Evolutionary conservation across 805 yeast species (phyloP).

Genomic region (Wickerhamomyces queroliae): DNA sequence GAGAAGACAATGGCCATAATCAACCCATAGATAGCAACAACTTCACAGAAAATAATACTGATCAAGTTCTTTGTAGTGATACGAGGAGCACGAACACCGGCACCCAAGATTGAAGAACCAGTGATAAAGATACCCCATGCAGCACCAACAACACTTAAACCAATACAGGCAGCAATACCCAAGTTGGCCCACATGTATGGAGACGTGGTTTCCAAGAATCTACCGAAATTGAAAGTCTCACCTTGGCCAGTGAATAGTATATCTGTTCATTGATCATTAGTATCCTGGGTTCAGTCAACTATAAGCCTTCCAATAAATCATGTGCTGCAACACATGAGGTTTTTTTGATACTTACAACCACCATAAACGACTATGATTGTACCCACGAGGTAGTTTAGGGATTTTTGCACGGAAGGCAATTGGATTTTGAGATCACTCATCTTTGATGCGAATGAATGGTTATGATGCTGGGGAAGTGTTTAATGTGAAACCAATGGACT

Average conservation of each 20-base stretch:
- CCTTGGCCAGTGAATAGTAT: constrained; percentile 85
- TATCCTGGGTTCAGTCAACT: neutral
- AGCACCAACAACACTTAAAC: constrained; percentile 93
- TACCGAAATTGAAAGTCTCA: constrained; percentile 86
- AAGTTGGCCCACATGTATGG: constrained; percentile 97
- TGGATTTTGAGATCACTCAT: constrained; percentile 14
- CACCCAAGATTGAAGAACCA: constrained; percentile 92
- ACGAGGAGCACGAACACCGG: constrained; percentile 97
- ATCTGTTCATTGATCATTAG: constrained; percentile 8
- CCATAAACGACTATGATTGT: constrained; percentile 16
- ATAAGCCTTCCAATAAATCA: neutral
- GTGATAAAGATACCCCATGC: constrained; percentile 99
- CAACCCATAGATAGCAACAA: constrained; percentile 96
- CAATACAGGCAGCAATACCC: constrained; percentile 89
- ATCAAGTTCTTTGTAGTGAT: constrained; percentile 96
- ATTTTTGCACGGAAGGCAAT: constrained; percentile 14
- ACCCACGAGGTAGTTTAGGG: constrained; percentile 13
- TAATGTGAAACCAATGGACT: too few relatives aligned
- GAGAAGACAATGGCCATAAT: constrained; percentile 97
- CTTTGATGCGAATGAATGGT: neutral
- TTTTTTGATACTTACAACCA: constrained; percentile 19
- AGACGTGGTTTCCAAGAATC: constrained; percentile 75
- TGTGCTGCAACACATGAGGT: too few relatives aligned
- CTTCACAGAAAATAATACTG: constrained; percentile 97
- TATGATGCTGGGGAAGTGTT: neutral